Percentiles rank a stretch among this genome's conserved stretches.
These are phyloP conservation scores for Trifolium fragiferum DNA, from an alignment of 306 rosid species.

Conservation along the genomic window DNA sequence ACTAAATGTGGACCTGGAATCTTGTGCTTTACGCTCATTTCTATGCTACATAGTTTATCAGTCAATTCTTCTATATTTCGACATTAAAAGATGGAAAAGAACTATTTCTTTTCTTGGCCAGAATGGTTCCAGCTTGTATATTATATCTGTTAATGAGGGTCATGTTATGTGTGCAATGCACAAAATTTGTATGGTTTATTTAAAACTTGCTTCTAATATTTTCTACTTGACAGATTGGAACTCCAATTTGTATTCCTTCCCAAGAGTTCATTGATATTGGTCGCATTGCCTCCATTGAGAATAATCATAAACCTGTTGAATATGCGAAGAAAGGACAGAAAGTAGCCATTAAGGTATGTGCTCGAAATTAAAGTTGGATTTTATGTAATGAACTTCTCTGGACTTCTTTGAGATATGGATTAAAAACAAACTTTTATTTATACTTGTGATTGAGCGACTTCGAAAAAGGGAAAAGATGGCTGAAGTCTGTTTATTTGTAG, in stretches of 20 bases:
- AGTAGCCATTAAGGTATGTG: slow-evolving; percentile 88
- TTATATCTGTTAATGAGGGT: not conserved
- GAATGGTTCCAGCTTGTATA: not conserved
- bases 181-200: slow-evolving; percentile 9
- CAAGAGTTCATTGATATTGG: slow-evolving; percentile 88
- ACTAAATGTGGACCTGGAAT: not conserved
- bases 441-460: not conserved
- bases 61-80: not conserved
- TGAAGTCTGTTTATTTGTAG: slow-evolving; percentile 14
- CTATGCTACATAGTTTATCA: not conserved
- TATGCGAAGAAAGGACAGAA: slow-evolving; percentile 84
- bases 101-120: not conserved
- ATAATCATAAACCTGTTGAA: slow-evolving; percentile 90
- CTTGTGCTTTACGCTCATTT: not conserved
- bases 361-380: slow-evolving; percentile 20
- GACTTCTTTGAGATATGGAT: slow-evolving; percentile 22
- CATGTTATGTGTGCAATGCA: slow-evolving; percentile 4
- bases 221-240: slow-evolving; percentile 75
- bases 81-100: not conserved
- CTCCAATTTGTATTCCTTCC: slow-evolving; percentile 90
- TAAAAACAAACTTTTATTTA: slow-evolving; percentile 2
- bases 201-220: slow-evolving; percentile 35
- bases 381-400: not conserved
- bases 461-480: slow-evolving; percentile 5
- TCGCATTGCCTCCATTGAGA: slow-evolving; percentile 83